Percentiles rank a stretch among this genome's conserved stretches.
phyloP scores from a whole-genome alignment of 495 filamentous ascomycete species.

The Talaromyces stipitatus region DNA sequence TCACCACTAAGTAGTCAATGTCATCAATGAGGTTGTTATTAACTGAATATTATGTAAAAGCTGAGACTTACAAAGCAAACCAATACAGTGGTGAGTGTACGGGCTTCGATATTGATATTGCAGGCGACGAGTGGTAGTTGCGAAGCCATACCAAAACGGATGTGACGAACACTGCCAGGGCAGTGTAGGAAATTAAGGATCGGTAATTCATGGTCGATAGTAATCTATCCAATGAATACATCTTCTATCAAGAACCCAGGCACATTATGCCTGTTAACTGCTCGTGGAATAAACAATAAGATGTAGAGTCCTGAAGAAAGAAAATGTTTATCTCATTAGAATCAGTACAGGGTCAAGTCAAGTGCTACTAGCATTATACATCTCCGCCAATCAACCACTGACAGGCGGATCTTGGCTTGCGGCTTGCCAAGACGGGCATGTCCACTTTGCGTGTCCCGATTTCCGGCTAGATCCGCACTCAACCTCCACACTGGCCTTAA shows the following conservation, averaged over 20 bases:
- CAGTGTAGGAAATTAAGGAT: background rate
- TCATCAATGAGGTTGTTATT: conserved; percentile 18
- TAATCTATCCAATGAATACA: background rate
- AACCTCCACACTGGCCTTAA: too few relatives aligned
- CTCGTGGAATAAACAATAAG: background rate
- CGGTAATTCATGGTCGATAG: background rate
- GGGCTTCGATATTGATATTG: background rate
- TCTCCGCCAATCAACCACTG: too few relatives aligned
- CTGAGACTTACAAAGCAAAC: conserved; percentile 7
- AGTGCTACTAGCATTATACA: background rate
- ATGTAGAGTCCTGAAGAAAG: background rate
- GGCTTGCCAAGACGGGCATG: conserved; percentile 38
- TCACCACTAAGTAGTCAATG: conserved; percentile 1
- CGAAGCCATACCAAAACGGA: conserved; percentile 1
- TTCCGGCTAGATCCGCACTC: too few relatives aligned
- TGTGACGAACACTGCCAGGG: background rate
- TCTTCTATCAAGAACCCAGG: background rate
- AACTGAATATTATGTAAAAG: background rate
- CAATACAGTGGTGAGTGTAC: background rate
- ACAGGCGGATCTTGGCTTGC: background rate
- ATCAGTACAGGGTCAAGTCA: background rate
- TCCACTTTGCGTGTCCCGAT: too few relatives aligned
- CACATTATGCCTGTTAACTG: background rate
- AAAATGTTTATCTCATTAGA: background rate
- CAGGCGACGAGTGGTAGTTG: background rate